Conservation (phyloP, 1,139 yeast genomes). For the Magnusiomyces ingens region DNA sequence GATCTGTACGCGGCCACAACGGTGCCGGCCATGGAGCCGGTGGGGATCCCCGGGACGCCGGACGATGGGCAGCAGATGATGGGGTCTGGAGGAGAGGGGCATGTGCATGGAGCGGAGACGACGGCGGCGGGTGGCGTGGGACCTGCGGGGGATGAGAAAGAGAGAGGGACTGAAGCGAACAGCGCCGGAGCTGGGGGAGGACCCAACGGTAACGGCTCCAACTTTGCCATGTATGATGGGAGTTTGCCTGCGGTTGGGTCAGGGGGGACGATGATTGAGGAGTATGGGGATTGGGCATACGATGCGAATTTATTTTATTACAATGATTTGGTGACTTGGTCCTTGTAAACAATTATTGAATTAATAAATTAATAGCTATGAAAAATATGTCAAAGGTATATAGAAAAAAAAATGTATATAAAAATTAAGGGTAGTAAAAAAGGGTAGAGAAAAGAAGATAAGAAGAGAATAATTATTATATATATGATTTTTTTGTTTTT, state of each 20-base stretch:
- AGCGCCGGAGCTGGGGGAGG: neutral
- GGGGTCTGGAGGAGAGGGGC: no score
- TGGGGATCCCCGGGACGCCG: no score
- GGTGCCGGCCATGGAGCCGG: no score
- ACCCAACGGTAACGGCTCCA: neutral
- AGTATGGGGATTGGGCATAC: neutral
- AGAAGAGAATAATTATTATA: neutral
- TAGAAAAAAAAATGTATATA: no score
- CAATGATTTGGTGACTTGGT: constrained; percentile 5
- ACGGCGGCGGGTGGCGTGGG: no score
- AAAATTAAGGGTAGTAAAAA: no score
- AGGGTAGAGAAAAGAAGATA: no score
- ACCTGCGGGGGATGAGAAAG: no score
- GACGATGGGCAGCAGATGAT: no score
- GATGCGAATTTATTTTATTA: neutral
- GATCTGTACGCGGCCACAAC: no score
- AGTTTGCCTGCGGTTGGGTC: neutral
- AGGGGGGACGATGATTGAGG: neutral
- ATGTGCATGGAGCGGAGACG: no score
- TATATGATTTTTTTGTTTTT: constrained; percentile 3
- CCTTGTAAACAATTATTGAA: neutral
- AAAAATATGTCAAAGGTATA: neutral
- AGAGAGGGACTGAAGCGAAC: no score
- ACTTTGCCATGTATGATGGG: neutral
- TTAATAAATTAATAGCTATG: neutral